These are phyloP conservation scores for Mycena venus DNA, from an alignment of 768 basidiomycete species.

Conservation along the genomic window DNA sequence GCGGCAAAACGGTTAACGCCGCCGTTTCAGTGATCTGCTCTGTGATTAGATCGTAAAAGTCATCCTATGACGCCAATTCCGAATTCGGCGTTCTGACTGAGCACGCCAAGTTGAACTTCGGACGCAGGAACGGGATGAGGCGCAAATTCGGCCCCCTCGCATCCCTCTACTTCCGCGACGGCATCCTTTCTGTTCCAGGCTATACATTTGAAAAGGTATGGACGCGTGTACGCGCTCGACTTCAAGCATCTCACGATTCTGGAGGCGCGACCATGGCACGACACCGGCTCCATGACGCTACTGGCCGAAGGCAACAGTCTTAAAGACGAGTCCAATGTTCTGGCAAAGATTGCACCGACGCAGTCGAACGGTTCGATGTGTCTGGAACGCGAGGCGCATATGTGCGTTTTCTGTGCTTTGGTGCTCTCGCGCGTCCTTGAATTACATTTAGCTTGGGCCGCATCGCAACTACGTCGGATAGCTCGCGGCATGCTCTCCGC, in stretches of 20 bases:
- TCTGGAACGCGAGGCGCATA: constrained; percentile 80
- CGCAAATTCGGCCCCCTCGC: constrained; percentile 64
- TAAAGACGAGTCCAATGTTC: constrained; percentile 76
- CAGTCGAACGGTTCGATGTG: constrained; percentile 81
- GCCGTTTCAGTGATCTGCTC: too few relatives aligned
- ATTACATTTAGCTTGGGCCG: constrained; percentile 58
- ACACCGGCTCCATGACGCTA: constrained; percentile 79
- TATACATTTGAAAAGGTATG: constrained; percentile 79
- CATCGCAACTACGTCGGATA: constrained; percentile 63
- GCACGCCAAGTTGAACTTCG: not conserved
- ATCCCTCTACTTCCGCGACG: constrained; percentile 70
- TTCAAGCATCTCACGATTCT: constrained; percentile 16
- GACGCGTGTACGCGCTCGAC: constrained; percentile 12
- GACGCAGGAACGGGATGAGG: not conserved
- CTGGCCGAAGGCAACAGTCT: constrained; percentile 78
- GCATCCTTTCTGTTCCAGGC: constrained; percentile 74
- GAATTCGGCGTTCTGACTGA: too few relatives aligned
- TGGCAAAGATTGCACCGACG: constrained; percentile 82
- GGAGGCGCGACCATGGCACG: constrained; percentile 76
- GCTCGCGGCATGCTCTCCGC: constrained; percentile 65
- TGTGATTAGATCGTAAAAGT: too few relatives aligned
- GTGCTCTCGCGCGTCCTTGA: not conserved
- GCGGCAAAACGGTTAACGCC: not conserved
- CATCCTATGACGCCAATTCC: too few relatives aligned
- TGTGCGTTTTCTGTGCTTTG: constrained; percentile 56